Conservation (phyloP, 345 rosid species). For the Mallotus nudiflorus region DNA sequence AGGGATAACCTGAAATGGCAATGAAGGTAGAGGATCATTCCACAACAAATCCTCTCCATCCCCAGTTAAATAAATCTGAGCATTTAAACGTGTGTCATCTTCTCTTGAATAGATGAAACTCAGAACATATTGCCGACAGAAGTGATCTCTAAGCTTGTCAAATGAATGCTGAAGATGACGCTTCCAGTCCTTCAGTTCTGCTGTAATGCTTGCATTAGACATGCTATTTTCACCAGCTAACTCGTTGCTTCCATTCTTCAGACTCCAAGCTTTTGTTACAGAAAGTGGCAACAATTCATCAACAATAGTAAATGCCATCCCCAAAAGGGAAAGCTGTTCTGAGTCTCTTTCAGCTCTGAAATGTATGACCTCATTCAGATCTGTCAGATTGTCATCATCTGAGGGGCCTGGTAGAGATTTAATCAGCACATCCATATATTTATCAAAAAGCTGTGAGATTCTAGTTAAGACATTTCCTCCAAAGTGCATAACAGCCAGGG, state of each 20-base stretch:
- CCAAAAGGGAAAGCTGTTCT: conserved; percentile 88
- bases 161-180: conserved; percentile 86
- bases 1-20: conserved; percentile 85
- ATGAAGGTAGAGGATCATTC: conserved; percentile 74
- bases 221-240: conserved; percentile 40
- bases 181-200: conserved; percentile 87
- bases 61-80: conserved; percentile 71
- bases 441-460: conserved; percentile 77
- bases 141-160: conserved; percentile 88
- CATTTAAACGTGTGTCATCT: conserved; percentile 74
- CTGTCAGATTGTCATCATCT: conserved; percentile 81
- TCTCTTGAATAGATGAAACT: conserved; percentile 94
- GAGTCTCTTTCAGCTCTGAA: conserved; percentile 93
- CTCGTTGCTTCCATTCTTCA: conserved; percentile 51
- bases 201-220: conserved; percentile 43
- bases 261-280: conserved; percentile 63
- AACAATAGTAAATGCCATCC: conserved; percentile 82
- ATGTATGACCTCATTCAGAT: conserved; percentile 66
- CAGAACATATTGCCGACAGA: conserved; percentile 92
- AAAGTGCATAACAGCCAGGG: conserved; percentile 64
- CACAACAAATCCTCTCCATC: conserved; percentile 60
- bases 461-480: conserved; percentile 76
- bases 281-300: conserved; percentile 79
- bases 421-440: conserved; percentile 69
- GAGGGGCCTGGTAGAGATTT: conserved; percentile 87